A percentile compares a stretch with the other conserved stretches of the same genome.
Evolutionary conservation across 352 stramenopile genomes (phyloP).

Genomic region (Phytopythium montanum): DNA sequence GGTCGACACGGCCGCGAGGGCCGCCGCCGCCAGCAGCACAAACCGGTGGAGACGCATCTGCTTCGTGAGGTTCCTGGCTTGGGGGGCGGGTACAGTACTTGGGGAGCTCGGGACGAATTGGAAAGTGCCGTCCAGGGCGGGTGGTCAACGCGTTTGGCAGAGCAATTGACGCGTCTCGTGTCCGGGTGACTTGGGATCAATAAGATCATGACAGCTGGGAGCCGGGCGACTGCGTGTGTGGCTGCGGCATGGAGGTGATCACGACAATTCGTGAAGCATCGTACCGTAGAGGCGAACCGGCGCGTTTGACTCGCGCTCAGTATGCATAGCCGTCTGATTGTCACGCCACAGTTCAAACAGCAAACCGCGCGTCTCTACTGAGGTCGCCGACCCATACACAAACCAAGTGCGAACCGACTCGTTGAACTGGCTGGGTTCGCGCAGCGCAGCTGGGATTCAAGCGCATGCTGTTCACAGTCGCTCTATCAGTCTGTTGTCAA

Average conservation of each 20-base stretch:
- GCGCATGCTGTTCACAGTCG: background rate
- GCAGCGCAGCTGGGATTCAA: background rate
- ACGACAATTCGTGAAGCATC: background rate
- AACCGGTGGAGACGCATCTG: slow-evolving; percentile 2
- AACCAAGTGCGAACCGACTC: background rate
- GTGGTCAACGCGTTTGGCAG: too few species aligned
- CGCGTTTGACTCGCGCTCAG: background rate
- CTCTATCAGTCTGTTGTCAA: too few species aligned
- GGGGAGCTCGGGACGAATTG: background rate
- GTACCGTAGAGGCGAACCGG: background rate
- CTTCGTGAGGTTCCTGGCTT: background rate
- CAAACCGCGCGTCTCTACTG: background rate
- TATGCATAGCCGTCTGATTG: background rate
- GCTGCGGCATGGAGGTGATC: background rate
- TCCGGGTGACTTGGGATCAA: background rate
- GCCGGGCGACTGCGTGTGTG: background rate
- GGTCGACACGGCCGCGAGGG: background rate
- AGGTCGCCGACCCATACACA: background rate
- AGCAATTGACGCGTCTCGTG: background rate
- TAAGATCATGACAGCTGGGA: background rate
- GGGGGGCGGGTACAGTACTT: background rate
- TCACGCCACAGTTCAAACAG: background rate
- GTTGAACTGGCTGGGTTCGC: background rate
- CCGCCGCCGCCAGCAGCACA: slow-evolving; percentile 1
- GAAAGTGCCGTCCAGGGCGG: slow-evolving; percentile 2